Conservation (phyloP, 345 rosid genomes). For the Trapa bicornis region DNA sequence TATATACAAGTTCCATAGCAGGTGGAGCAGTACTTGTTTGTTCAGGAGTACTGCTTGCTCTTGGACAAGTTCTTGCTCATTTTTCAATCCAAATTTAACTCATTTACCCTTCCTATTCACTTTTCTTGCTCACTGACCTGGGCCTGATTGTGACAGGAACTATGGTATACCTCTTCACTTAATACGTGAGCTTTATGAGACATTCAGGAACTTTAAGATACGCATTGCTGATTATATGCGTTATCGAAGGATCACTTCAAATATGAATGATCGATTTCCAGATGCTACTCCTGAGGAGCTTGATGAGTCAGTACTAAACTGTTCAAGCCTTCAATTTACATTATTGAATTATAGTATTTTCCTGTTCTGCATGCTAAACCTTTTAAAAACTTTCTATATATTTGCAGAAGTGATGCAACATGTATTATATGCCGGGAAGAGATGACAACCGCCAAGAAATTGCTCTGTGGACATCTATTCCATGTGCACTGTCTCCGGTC, state of each 20-base stretch:
- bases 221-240: conserved; percentile 87
- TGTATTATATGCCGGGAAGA: conserved; percentile 98
- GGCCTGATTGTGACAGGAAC: conserved; percentile 39
- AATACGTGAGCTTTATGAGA: conserved; percentile 92
- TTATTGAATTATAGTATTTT: too few relatives aligned
- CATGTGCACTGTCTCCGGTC: conserved; percentile 96
- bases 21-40: neutral
- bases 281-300: conserved; percentile 92
- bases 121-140: neutral
- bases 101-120: neutral
- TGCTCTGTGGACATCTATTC: conserved; percentile 87
- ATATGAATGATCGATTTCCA: conserved; percentile 92
- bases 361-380: neutral
- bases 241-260: conserved; percentile 88
- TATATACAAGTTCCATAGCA: neutral
- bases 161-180: conserved; percentile 92
- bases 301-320: conserved; percentile 38
- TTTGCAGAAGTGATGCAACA: conserved; percentile 77
- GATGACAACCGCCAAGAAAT: conserved; percentile 88
- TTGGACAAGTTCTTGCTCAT: neutral
- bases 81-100: neutral
- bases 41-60: neutral
- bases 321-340: neutral
- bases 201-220: conserved; percentile 80
- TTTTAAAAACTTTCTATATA: conserved; percentile 12